Percentiles rank a stretch among this genome's conserved stretches.
These are phyloP conservation scores for Epichloe amarillans DNA, from an alignment of 2,329 filamentous ascomycete species.

Conservation along the genomic window DNA sequence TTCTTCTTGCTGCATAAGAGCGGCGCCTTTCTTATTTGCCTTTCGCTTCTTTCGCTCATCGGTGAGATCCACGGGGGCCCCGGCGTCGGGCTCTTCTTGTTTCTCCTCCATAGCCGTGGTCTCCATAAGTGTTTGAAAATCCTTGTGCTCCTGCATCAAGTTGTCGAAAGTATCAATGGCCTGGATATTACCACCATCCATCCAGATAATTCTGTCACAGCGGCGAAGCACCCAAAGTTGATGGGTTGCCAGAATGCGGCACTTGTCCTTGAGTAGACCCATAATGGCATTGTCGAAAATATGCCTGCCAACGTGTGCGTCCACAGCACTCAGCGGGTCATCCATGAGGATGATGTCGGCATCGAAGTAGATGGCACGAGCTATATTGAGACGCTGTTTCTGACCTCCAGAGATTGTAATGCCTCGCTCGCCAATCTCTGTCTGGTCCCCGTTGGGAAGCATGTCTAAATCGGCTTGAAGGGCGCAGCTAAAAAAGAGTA, in stretches of 20 bases:
- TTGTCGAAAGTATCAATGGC: slow-evolving; percentile 84
- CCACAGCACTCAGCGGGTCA: slow-evolving; percentile 55
- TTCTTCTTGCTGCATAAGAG: slow-evolving; percentile 61
- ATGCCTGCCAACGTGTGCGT: slow-evolving; percentile 56
- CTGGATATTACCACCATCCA: slow-evolving; percentile 74
- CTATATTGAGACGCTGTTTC: slow-evolving; percentile 91
- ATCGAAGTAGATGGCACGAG: slow-evolving; percentile 61
- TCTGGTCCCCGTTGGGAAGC: slow-evolving; percentile 77
- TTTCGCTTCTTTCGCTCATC: slow-evolving; percentile 29
- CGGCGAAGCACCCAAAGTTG: slow-evolving; percentile 85
- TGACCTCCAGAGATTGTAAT: slow-evolving; percentile 94
- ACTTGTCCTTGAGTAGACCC: slow-evolving; percentile 78
- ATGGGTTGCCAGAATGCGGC: slow-evolving; percentile 83
- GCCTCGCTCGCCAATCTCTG: slow-evolving; percentile 88
- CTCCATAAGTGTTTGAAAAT: slow-evolving; percentile 75
- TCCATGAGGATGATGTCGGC: slow-evolving; percentile 57
- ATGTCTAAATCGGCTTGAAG: slow-evolving; percentile 78
- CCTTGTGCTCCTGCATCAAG: slow-evolving; percentile 64
- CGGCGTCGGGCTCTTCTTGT: slow-evolving; percentile 34
- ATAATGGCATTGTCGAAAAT: slow-evolving; percentile 93
- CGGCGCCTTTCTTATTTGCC: slow-evolving; percentile 44
- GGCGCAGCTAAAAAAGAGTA: slow-evolving; percentile 45
- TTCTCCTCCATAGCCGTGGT: slow-evolving; percentile 62
- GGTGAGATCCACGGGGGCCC: slow-evolving; percentile 16
- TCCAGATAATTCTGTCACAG: slow-evolving; percentile 86